A percentile compares a stretch with the other conserved stretches of the same genome.
Evolutionary conservation across 140 eudicot species (phyloP).

Genomic region (Oenanthe javanica): DNA sequence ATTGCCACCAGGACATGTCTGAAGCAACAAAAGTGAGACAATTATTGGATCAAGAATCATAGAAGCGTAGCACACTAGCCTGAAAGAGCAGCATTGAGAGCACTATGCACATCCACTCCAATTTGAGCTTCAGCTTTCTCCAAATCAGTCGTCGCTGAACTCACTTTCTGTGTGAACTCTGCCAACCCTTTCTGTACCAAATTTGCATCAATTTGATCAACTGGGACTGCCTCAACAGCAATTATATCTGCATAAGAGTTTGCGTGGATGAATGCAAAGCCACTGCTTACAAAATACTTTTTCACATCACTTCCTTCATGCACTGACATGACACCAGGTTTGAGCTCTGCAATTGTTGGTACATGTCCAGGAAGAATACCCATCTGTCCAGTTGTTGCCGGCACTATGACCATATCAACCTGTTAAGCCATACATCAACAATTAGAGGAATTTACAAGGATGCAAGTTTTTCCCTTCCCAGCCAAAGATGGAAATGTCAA

Average conservation of each 20-base stretch:
- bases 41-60: conserved; percentile 25
- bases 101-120: conserved; percentile 77
- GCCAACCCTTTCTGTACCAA: conserved; percentile 69
- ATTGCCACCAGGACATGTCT: conserved; percentile 5
- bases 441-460: background rate
- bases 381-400: conserved; percentile 87
- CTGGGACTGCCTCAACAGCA: conserved; percentile 77
- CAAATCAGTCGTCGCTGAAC: conserved; percentile 65
- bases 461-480: background rate
- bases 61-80: conserved; percentile 23
- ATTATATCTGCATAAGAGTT: conserved; percentile 64
- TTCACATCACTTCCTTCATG: conserved; percentile 67
- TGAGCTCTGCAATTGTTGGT: conserved; percentile 72
- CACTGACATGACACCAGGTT: conserved; percentile 68
- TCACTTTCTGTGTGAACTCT: conserved; percentile 70
- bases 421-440: conserved; percentile 13
- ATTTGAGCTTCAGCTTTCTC: conserved; percentile 95
- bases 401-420: conserved; percentile 89
- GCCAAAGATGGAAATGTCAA: background rate
- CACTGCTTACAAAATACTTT: conserved; percentile 79
- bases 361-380: conserved; percentile 89
- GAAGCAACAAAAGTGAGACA: background rate
- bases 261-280: conserved; percentile 68
- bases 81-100: conserved; percentile 66
- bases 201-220: conserved; percentile 58